Evolutionary conservation across 371 early-diverging fungal genomes (phyloP), one percentile per base, ranked within the genome.

Genomic region (Mucor irregularis): DNA sequence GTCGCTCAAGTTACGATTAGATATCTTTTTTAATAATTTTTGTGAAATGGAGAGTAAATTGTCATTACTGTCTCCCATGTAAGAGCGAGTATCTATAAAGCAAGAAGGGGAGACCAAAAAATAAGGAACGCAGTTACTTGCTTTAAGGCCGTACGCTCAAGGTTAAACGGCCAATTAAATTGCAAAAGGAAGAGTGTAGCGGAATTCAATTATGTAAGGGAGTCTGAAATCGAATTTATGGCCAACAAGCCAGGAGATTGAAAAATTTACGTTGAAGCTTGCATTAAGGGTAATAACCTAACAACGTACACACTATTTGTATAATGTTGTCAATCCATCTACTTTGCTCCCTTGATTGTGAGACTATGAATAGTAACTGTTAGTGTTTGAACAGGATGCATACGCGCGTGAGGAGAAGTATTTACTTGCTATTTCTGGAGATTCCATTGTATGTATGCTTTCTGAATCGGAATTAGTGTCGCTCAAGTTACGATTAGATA

Each of bases 1-100:
- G 30, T 63, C 64, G 25, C 47, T 56, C 40, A 49, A 19, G 28
- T 47, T 53, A 16, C 63, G 59, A 10, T 51, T 42, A 9, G 64
- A 62, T 54, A 68, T 68, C 24, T 68, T 68, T 33, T 60, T 68
- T 21, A 68, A 45, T 49, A 68, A 9, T 42, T 68, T 68, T 24
- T 68, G 68, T 14, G 68, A 45, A 28, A 68, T 59, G n/a, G 59
- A 59, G n/a, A 68, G 59, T 21, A 48, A 38, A n/a, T n/a, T n/a
- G 46, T 57, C 53, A 19, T 66, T 62, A 61, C 53, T 66, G 53
- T 63, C 64, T 30, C 49, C 24, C 64, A 63, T 63, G 11, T n/a
- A n/a, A n/a, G n/a, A n/a, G n/a, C n/a, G 31, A 31, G 11, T 7
- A 31, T 31, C 5, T 31, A 31, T 31, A 11, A 7, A 31, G 11